Percentiles rank a stretch among this genome's conserved stretches.
Evolutionary conservation across 1,284 basidiomycete species (phyloP).

Genomic region (Rhodotorula glutinis): DNA sequence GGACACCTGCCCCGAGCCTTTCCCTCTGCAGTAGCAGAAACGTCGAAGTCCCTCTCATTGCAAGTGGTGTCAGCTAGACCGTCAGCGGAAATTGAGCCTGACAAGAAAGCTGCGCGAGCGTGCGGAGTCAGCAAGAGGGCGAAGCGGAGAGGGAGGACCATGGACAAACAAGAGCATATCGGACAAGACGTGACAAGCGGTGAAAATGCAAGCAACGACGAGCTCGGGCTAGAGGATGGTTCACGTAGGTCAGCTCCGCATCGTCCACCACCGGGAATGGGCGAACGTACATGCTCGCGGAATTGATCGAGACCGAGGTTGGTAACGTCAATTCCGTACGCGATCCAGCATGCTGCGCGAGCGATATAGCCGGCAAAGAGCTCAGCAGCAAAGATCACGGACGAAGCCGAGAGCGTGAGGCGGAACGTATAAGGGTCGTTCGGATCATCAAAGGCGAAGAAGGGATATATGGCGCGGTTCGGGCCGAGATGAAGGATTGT

Average conservation of each 20-base stretch:
- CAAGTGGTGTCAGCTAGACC: no score
- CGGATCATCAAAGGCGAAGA: slow-evolving; percentile 55
- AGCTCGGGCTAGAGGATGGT: no score
- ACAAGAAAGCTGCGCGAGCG: slow-evolving; percentile 31
- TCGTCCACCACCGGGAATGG: slow-evolving; percentile 45
- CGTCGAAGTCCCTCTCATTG: no score
- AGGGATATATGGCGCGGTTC: slow-evolving; percentile 56
- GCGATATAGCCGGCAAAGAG: slow-evolving; percentile 54
- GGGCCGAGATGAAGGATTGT: slow-evolving; percentile 56
- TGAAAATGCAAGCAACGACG: slow-evolving; percentile 52
- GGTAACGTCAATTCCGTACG: slow-evolving; percentile 54
- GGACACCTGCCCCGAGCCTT: no score
- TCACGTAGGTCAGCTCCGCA: fast-evolving
- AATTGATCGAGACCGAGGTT: slow-evolving; percentile 55
- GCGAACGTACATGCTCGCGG: slow-evolving; percentile 51
- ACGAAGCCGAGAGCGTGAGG: slow-evolving; percentile 55
- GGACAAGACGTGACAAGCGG: slow-evolving; percentile 56
- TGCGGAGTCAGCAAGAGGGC: background rate
- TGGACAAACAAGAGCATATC: slow-evolving; percentile 54
- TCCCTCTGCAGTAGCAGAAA: no score
- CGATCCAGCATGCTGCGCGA: slow-evolving; percentile 50
- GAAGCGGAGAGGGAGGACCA: background rate
- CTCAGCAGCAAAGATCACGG: slow-evolving; percentile 57
- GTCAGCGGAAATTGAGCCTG: slow-evolving; percentile 40
- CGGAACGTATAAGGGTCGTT: slow-evolving; percentile 58